A percentile compares a stretch with the other conserved stretches of the same genome.
Evolutionary conservation across 148 eudicot genomes (phyloP).

Genomic region (Heliamphora exappendiculata): DNA sequence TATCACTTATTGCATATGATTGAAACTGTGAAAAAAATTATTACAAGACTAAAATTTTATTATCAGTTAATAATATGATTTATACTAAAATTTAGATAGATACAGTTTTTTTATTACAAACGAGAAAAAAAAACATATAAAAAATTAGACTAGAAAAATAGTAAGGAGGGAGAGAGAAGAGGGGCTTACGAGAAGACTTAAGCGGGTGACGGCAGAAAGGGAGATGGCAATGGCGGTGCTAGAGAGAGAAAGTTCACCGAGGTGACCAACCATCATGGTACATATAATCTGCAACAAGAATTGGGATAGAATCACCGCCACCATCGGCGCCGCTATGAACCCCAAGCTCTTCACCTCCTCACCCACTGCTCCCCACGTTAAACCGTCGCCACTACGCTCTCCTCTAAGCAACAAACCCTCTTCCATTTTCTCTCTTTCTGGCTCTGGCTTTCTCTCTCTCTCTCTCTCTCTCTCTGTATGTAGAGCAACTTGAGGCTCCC

Average conservation of each 20-base stretch:
- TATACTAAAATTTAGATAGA: no score
- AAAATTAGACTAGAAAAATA: not conserved
- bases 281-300: constrained; percentile 22
- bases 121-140: no score
- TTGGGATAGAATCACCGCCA: constrained; percentile 21
- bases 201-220: constrained; percentile 38
- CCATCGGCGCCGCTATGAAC: constrained; percentile 32
- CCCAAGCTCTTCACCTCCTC: constrained; percentile 28
- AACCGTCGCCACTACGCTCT: no score
- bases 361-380: not conserved
- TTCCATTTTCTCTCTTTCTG: constrained; percentile 5
- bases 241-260: constrained; percentile 30
- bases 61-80: no score
- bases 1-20: no score
- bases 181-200: constrained; percentile 22
- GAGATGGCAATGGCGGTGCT: constrained; percentile 34
- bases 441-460: no score
- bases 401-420: not conserved
- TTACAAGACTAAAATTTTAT: no score
- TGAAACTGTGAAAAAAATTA: no score
- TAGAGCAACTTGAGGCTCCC: no score
- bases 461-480: no score
- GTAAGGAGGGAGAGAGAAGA: not conserved
- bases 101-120: no score
- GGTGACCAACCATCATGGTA: constrained; percentile 34